A percentile compares a stretch with the other conserved stretches of the same genome.
These are phyloP conservation scores for Penicillium verrucosum DNA, from an alignment of 2,329 filamentous ascomycete genomes.

Conservation along the genomic window DNA sequence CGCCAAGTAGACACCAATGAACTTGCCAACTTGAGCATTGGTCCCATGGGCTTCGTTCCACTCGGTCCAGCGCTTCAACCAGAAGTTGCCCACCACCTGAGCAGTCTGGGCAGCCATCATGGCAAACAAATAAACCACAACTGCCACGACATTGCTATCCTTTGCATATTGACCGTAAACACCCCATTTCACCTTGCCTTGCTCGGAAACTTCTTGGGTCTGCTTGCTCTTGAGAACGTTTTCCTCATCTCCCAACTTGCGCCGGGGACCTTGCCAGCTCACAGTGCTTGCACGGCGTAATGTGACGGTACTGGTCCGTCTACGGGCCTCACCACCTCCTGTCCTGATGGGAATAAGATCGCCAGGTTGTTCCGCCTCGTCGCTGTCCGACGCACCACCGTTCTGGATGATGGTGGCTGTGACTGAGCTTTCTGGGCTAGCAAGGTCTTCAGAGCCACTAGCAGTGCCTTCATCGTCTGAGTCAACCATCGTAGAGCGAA, in stretches of 20 bases:
- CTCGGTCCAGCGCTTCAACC: slow-evolving; percentile 93
- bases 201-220: slow-evolving; percentile 80
- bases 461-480: slow-evolving; percentile 44
- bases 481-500: slow-evolving; percentile 65
- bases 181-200: slow-evolving; percentile 97
- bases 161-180: slow-evolving; percentile 95
- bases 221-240: slow-evolving; percentile 73
- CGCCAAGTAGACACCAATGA: slow-evolving; percentile 91
- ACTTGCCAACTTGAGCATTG: slow-evolving; percentile 80
- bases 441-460: slow-evolving; percentile 58
- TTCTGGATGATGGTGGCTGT: slow-evolving; percentile 52
- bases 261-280: slow-evolving; percentile 80
- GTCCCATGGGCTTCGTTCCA: slow-evolving; percentile 63
- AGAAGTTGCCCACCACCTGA: slow-evolving; percentile 79
- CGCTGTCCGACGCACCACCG: slow-evolving; percentile 53
- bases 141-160: slow-evolving; percentile 84
- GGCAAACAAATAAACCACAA: slow-evolving; percentile 72
- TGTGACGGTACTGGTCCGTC: slow-evolving; percentile 68
- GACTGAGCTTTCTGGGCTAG: slow-evolving; percentile 68
- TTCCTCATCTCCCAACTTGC: slow-evolving; percentile 80
- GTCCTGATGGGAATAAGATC: slow-evolving; percentile 71
- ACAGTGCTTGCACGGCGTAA: slow-evolving; percentile 86
- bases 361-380: slow-evolving; percentile 68
- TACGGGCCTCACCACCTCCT: slow-evolving; percentile 56
- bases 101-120: slow-evolving; percentile 77